Percentiles rank a stretch among this genome's conserved stretches.
phyloP scores from a whole-genome alignment of 2,329 filamentous ascomycete genomes.

The Lachnellula hyalina region DNA sequence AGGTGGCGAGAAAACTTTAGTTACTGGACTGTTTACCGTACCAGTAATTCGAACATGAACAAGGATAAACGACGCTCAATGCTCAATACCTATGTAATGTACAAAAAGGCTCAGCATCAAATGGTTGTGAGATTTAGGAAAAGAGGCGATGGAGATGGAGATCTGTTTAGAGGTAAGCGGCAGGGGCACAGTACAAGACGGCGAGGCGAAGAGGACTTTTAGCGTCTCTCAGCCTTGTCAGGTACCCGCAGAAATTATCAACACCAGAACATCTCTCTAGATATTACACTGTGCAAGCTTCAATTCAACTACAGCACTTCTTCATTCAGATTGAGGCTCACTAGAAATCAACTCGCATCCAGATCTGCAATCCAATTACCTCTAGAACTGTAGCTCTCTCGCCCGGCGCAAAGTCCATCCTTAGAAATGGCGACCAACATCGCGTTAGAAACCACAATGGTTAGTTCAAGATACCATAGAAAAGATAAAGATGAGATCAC shows the following conservation, averaged over 20 bases:
- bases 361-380: not conserved
- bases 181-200: not conserved
- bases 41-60: not conserved
- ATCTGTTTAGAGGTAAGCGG: not conserved
- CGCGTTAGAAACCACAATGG: conserved; percentile 80
- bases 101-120: not conserved
- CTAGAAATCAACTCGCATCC: not conserved
- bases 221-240: conserved; percentile 19
- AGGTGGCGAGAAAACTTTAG: not conserved
- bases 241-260: conserved; percentile 10
- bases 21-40: not conserved
- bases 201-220: conserved; percentile 6
- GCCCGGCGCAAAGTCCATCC: conserved; percentile 9
- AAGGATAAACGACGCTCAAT: not conserved
- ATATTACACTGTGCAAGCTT: not conserved
- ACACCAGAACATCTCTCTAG: not conserved
- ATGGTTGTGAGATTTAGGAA: too few relatives aligned
- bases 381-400: not conserved
- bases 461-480: not conserved
- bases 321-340: too few relatives aligned
- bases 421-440: conserved; percentile 68
- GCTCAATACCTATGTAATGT: not conserved
- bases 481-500: not conserved
- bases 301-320: not conserved
- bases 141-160: not conserved